phyloP scores from a whole-genome alignment of 2,329 filamentous ascomycete species.

The Aspergillus bombycis region DNA sequence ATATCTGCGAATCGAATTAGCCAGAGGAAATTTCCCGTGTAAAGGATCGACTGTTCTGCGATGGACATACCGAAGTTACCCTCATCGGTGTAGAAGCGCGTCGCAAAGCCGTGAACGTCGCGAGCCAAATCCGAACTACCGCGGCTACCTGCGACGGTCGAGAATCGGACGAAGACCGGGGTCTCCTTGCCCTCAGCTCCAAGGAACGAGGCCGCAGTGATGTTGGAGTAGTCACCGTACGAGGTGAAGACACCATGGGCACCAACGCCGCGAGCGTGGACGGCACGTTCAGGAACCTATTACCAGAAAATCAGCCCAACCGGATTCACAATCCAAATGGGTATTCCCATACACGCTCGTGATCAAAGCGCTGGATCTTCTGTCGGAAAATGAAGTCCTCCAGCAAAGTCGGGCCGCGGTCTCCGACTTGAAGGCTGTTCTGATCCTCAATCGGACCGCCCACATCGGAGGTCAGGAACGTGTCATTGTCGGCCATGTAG shows the following conservation, averaged over 20 bases:
- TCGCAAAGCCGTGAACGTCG: slow-evolving; percentile 74
- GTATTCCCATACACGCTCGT: slow-evolving; percentile 61
- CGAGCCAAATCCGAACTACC: slow-evolving; percentile 71
- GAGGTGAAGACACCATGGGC: slow-evolving; percentile 73
- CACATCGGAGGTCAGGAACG: slow-evolving; percentile 66
- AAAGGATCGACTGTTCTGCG: background rate
- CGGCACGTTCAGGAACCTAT: slow-evolving; percentile 64
- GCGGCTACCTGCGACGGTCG: slow-evolving; percentile 70
- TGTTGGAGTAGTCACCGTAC: slow-evolving; percentile 67
- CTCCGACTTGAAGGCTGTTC: slow-evolving; percentile 67
- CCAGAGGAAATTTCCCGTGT: background rate
- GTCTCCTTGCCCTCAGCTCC: slow-evolving; percentile 61
- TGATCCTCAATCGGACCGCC: slow-evolving; percentile 71
- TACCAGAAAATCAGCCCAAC: background rate
- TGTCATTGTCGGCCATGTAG: slow-evolving; percentile 56
- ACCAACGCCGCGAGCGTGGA: slow-evolving; percentile 69
- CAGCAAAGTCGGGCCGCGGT: slow-evolving; percentile 67
- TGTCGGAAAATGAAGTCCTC: slow-evolving; percentile 75
- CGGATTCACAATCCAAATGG: background rate
- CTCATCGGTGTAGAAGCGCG: slow-evolving; percentile 71
- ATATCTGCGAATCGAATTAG: slow-evolving; percentile 31
- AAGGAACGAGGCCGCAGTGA: slow-evolving; percentile 70
- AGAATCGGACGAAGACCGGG: slow-evolving; percentile 71
- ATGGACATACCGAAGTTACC: slow-evolving; percentile 60
- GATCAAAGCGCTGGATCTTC: slow-evolving; percentile 72